phyloP scores from a whole-genome alignment of 2,329 filamentous ascomycete genomes.

The Hypomyces rosellus region DNA sequence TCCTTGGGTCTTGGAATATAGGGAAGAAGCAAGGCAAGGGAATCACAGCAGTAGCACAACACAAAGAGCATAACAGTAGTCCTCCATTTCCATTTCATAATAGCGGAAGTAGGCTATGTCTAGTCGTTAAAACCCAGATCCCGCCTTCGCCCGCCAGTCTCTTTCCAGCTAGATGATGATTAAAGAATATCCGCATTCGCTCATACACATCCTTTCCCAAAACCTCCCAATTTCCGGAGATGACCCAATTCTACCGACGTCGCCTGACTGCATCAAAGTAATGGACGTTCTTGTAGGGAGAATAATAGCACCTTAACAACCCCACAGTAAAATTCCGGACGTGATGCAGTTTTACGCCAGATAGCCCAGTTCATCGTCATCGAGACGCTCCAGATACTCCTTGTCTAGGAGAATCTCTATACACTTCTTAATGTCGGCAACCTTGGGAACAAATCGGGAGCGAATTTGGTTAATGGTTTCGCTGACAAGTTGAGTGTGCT shows the following conservation, averaged over 20 bases:
- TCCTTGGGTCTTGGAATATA: not conserved
- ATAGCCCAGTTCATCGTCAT: conserved; percentile 91
- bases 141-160: not conserved
- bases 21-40: not conserved
- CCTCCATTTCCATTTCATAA: too few species aligned
- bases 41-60: not conserved
- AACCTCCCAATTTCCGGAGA: conserved; percentile 4
- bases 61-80: not conserved
- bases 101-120: not conserved
- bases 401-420: conserved; percentile 98
- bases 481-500: conserved; percentile 87
- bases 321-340: not conserved
- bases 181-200: not conserved
- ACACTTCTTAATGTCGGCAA: conserved; percentile 97
- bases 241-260: conserved; percentile 7
- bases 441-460: conserved; percentile 84
- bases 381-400: conserved; percentile 93
- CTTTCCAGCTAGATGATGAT: not conserved
- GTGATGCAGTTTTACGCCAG: conserved; percentile 58
- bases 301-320: not conserved
- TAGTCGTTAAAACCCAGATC: not conserved
- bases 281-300: conserved; percentile 3
- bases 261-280: not conserved
- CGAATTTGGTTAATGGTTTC: conserved; percentile 96
- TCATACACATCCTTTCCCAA: conserved; percentile 3